Base-by-base conservation (phyloP, 129 eudicot species). In the Helichrysum umbraculigerum region DNA sequence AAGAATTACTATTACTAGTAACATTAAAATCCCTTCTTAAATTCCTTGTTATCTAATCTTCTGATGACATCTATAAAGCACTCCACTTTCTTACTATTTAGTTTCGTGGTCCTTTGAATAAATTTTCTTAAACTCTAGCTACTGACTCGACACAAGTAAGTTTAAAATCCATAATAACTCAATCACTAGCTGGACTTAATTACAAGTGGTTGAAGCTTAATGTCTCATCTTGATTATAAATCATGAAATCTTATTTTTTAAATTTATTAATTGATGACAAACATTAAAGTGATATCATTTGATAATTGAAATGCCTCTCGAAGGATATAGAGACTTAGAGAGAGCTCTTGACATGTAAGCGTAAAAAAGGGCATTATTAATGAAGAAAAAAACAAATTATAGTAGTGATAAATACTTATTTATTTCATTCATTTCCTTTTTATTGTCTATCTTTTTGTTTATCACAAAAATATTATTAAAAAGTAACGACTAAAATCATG, bases 41-140 rank as follows among this genome's bases (percentile, higher is more conserved):
- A 9, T 22, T 62, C 32, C 2, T 63, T 63, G 20, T 16, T 62
- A 65, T 65, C 14, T 30, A 33, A 65, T 33, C 47, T 32, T 65
- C 16, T 29, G 9, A 65, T 30, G 44, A 33, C 70, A 65, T 30
- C 47, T 33, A 6, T 65, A 30, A 15, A 33, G 14, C 25, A 65
- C 25, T 12, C 14, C 25, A 6, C 44, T 30, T 3, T 63, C 16
- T 11, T 25, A 21, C 39, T 11, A 3, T 15, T 64, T 35, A 64
- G 70, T 17, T 65, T 65, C 44, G 16, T 34, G 7, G 34, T 34
- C 6, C n/a, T 16, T 6, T 65, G 25, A 33, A 12, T 65, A 32
- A 33, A 65, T 65, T 32, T 65, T n/a, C n/a, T 32, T 65, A 34
- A 65, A 34, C 32, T 34, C 70, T 65, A 65, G n/a, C 70, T 14